Base-by-base conservation (phyloP, 169 alveolate genomes). In the Babesia divergens region DNA sequence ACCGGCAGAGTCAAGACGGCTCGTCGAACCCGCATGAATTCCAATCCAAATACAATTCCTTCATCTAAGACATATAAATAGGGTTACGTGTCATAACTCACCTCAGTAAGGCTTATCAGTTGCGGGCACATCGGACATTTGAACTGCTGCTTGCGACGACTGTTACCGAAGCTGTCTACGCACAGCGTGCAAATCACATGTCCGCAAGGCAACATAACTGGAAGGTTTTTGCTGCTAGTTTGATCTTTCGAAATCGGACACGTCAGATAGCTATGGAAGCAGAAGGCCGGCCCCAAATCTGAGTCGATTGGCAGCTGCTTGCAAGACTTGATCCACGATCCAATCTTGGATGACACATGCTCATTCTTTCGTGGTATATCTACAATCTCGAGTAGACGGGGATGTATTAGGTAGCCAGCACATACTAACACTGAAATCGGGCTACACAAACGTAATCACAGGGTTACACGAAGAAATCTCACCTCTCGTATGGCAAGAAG, bases 211-310 rank as follows among this genome's bases (percentile, higher is more conserved):
- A 83, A 75, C 75, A 80, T 74, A 2, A 83, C 66, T 29, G 90
- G 90, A 1, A 52, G 82, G 76, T 83, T 83, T 26, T 28, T 42
- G 55, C 49, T 80, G 20, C 71, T 50, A 18, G 90, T 83, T 29
- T 83, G 90, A 31, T 80, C 90, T 32, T 83, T 74, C n/a, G 89
- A 70, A 32, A 83, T 89, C 3, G 90, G 83, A 42, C 90, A 83
- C 26, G 90, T 62, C 44, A 83, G 52, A 28, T 64, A 58, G 43
- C 90, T 81, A 82, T 83, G 90, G 70, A 83, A 83, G 71, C 83
- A 83, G 65, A 83, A 83, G 11, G 79, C 77, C 18, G 82, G 84
- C 18, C 90, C 90, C 35, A 83, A 65, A 50, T 83, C 90, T 4
- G 89, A 28, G 44, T 83, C 90, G 22, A 83, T 59, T 5, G 90